phyloP scores from a whole-genome alignment of 495 filamentous ascomycete species.

The Thozetella sp. region DNA sequence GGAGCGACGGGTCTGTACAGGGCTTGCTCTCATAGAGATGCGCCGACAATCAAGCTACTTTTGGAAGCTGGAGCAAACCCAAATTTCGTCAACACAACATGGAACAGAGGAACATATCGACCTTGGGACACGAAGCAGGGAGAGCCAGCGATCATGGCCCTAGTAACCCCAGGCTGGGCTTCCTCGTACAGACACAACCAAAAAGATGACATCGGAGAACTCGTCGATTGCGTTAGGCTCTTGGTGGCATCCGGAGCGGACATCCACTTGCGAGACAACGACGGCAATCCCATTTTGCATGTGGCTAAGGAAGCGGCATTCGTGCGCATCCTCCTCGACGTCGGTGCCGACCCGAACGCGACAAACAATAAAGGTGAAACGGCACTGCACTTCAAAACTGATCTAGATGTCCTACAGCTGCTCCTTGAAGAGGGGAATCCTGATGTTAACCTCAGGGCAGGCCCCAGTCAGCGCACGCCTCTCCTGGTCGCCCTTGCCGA shows the following conservation, averaged over 20 bases:
- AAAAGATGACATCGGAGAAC: no score
- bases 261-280: constrained; percentile 14
- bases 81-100: constrained; percentile 12
- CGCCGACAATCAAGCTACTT: no score
- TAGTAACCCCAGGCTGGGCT: no score
- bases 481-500: no score
- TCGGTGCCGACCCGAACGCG: constrained; percentile 20
- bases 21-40: no score
- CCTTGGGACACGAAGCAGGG: constrained; percentile 16
- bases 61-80: constrained; percentile 20
- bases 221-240: no score
- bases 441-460: constrained; percentile 14
- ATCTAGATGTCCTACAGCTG: constrained; percentile 7
- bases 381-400: constrained; percentile 9
- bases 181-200: no score
- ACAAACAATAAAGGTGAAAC: constrained; percentile 16
- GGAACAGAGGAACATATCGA: constrained; percentile 20
- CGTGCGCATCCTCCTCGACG: constrained; percentile 21
- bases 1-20: no score
- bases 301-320: constrained; percentile 7
- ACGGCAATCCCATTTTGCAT: constrained; percentile 16
- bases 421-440: constrained; percentile 15
- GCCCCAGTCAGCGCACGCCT: no score
- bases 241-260: no score
- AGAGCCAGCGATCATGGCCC: constrained; percentile 16